Conservation (phyloP, 805 yeast species). For the Candida broadrunensis region DNA sequence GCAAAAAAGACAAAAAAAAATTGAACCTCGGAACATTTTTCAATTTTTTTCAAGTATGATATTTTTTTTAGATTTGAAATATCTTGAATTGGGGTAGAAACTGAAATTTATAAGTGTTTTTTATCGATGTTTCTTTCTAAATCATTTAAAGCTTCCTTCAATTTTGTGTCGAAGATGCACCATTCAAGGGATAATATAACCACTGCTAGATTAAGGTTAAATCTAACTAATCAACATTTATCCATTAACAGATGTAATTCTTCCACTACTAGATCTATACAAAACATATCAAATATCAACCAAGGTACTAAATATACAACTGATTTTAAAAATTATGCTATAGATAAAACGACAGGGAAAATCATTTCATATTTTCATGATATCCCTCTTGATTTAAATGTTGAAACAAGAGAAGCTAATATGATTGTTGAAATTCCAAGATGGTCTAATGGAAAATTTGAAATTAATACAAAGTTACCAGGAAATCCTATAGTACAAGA, state of each 20-base stretch:
- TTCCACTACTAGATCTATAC: slow-evolving; percentile 1
- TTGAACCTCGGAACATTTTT: too few species aligned
- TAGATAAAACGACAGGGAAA: slow-evolving; percentile 37
- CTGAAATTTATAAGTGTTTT: too few species aligned
- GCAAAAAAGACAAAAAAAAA: too few species aligned
- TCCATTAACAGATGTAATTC: slow-evolving; percentile 3
- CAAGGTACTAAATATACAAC: slow-evolving; percentile 36
- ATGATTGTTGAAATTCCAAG: slow-evolving; percentile 50
- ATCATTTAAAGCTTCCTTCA: too few species aligned
- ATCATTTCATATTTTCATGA: slow-evolving; percentile 71
- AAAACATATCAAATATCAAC: slow-evolving; percentile 4
- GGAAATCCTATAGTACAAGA: slow-evolving; percentile 84
- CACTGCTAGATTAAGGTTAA: slow-evolving; percentile 7
- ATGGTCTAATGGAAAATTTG: slow-evolving; percentile 83
- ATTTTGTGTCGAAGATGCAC: too few species aligned
- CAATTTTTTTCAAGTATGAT: too few species aligned
- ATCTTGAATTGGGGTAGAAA: too few species aligned
- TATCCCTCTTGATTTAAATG: slow-evolving; percentile 53
- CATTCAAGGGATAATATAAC: background rate
- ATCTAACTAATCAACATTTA: slow-evolving; percentile 10
- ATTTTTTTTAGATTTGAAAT: too few species aligned
- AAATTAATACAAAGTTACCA: slow-evolving; percentile 53
- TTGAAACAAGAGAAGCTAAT: slow-evolving; percentile 36
- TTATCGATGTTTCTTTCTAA: too few species aligned
- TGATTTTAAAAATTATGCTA: slow-evolving; percentile 42